Conservation (phyloP, 192 early-diverging fungal species). For the Dispira simplex region DNA sequence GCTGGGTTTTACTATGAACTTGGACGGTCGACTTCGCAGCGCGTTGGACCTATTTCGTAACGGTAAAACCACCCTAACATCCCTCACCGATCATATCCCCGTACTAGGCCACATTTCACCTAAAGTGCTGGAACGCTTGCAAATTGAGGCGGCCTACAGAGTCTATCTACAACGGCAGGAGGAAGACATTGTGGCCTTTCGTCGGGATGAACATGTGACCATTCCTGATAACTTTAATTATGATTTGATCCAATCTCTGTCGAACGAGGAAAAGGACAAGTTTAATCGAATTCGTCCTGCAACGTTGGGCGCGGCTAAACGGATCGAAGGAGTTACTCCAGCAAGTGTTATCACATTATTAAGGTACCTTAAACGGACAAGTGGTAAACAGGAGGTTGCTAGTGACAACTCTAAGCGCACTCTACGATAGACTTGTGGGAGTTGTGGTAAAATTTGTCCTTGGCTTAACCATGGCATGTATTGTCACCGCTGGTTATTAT, state of each 20-base stretch:
- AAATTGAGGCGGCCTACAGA: conserved; percentile 49
- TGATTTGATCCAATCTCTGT: conserved; percentile 32
- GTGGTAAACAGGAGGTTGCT: background rate
- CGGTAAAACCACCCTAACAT: conserved; percentile 10
- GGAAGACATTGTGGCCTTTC: conserved; percentile 40
- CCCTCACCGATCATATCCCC: conserved; percentile 29
- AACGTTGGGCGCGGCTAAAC: conserved; percentile 52
- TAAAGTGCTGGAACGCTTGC: conserved; percentile 32
- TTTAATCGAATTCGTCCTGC: conserved; percentile 29
- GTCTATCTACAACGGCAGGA: conserved; percentile 48
- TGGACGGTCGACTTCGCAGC: conserved; percentile 20
- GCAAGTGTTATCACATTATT: conserved; percentile 53
- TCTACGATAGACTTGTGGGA: background rate
- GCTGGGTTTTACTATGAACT: conserved; percentile 16
- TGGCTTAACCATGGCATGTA: background rate
- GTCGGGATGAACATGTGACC: conserved; percentile 45
- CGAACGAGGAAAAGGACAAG: conserved; percentile 38
- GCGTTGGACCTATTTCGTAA: conserved; percentile 32
- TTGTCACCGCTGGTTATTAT: background rate
- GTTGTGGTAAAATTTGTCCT: background rate
- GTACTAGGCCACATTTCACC: conserved; percentile 31
- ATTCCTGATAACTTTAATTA: conserved; percentile 52
- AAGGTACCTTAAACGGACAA: conserved; percentile 30
- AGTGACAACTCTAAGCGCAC: background rate
- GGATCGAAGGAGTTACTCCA: conserved; percentile 68